Conservation (phyloP, 495 filamentous ascomycete species). For the Glonium stellatum region DNA sequence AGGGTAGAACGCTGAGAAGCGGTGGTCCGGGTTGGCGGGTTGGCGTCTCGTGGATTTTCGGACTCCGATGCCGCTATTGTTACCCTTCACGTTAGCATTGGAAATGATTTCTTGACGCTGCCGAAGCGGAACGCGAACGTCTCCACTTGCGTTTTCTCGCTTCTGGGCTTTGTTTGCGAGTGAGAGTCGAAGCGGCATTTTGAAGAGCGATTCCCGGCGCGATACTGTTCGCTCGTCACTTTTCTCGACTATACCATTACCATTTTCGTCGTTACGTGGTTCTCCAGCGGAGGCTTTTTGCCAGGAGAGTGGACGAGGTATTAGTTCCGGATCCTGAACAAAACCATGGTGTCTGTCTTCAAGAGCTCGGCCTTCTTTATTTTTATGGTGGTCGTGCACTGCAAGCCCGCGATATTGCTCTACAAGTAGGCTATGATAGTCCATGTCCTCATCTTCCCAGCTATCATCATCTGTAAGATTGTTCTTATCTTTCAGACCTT, state of each 20-base stretch:
- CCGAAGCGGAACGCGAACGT: background rate
- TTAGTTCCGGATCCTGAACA: background rate
- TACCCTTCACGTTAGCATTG: background rate
- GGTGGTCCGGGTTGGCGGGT: background rate
- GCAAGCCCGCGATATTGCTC: constrained; percentile 24
- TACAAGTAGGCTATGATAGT: constrained; percentile 20
- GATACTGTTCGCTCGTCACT: background rate
- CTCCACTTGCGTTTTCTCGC: background rate
- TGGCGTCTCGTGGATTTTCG: background rate
- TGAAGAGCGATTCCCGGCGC: background rate
- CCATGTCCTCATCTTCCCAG: constrained; percentile 20
- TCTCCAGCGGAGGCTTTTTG: background rate
- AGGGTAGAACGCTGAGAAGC: constrained; percentile 2
- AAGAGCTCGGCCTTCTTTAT: background rate
- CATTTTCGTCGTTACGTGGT: background rate
- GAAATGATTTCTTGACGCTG: background rate
- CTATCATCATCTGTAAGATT: constrained; percentile 10
- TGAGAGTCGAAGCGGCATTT: background rate
- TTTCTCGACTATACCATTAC: background rate
- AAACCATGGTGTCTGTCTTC: background rate
- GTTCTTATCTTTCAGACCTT: constrained; percentile 1
- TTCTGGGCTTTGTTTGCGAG: background rate
- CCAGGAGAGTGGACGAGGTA: constrained; percentile 12
- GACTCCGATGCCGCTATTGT: background rate
- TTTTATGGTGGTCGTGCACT: background rate